Conservation (phyloP, 2,329 filamentous ascomycete species). For the Monilinia aucupariae region DNA sequence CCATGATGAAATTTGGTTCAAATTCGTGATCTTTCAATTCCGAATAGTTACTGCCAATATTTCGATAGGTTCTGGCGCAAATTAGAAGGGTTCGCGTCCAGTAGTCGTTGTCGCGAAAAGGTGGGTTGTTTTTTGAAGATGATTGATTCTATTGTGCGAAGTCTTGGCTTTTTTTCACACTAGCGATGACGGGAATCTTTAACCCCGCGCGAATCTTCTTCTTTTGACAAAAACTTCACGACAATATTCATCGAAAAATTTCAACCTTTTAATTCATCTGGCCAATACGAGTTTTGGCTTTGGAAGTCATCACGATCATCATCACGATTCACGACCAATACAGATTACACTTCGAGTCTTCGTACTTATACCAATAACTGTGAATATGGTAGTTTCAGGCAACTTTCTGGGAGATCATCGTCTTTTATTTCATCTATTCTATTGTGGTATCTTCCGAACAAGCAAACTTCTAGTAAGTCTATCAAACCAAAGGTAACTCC, state of each 20-base stretch:
- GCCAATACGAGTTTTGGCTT: background rate
- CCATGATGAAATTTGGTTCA: conserved; percentile 43
- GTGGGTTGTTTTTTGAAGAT: conserved; percentile 15
- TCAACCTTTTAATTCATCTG: background rate
- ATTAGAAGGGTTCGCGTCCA: conserved; percentile 11
- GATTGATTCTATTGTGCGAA: conserved; percentile 19
- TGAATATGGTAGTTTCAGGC: background rate
- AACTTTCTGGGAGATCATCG: background rate
- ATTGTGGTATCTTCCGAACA: conserved; percentile 12
- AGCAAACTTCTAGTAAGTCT: conserved; percentile 9
- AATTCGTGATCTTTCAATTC: conserved; percentile 3
- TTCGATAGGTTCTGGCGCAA: conserved; percentile 6
- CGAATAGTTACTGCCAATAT: background rate
- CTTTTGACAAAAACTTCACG: background rate
- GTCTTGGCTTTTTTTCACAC: conserved; percentile 14
- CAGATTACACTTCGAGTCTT: background rate
- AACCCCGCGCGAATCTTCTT: conserved; percentile 15
- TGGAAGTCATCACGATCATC: background rate
- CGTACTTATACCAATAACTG: background rate
- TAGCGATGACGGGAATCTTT: conserved; percentile 8
- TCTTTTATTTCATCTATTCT: conserved; percentile 13
- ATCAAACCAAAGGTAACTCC: conserved; percentile 9
- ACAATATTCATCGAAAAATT: background rate
- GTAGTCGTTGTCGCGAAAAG: conserved; percentile 17
- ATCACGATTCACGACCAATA: background rate